Percentiles rank a stretch among this genome's conserved stretches.
Conservation (phyloP, 805 yeast genomes). For the Candida railenensis region DNA sequence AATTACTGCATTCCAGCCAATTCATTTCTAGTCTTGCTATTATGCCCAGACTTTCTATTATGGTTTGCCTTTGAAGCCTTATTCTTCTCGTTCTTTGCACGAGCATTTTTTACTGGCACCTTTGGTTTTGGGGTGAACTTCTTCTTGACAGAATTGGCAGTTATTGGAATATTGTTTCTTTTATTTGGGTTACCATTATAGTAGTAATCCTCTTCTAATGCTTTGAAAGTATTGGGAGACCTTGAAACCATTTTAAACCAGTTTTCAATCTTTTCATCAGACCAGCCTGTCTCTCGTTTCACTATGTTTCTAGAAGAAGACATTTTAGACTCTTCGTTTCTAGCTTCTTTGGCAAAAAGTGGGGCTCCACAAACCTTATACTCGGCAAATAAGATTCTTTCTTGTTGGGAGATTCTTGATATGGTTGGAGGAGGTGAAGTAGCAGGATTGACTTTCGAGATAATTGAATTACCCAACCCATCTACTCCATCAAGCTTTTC, state of each 20-base stretch:
- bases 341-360: conserved; percentile 37
- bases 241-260: conserved; percentile 79
- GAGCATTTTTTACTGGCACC: conserved; percentile 26
- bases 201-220: conserved; percentile 61
- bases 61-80: conserved; percentile 63
- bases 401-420: not conserved
- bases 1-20: conserved; percentile 22
- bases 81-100: conserved; percentile 50
- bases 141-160: not conserved
- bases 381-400: conserved; percentile 48
- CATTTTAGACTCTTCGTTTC: conserved; percentile 42
- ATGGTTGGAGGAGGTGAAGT: not conserved
- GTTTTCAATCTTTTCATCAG: conserved; percentile 90
- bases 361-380: conserved; percentile 49
- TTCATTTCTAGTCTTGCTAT: conserved; percentile 45
- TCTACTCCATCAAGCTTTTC: not conserved
- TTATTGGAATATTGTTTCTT: not conserved
- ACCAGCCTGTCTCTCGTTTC: conserved; percentile 59
- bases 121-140: conserved; percentile 2
- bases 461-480: not conserved
- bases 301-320: conserved; percentile 35
- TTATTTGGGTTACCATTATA: conserved; percentile 8
- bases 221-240: conserved; percentile 59
- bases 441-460: not conserved
- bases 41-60: conserved; percentile 62